phyloP scores from a whole-genome alignment of 805 yeast species.

The Candida chauliodis region DNA sequence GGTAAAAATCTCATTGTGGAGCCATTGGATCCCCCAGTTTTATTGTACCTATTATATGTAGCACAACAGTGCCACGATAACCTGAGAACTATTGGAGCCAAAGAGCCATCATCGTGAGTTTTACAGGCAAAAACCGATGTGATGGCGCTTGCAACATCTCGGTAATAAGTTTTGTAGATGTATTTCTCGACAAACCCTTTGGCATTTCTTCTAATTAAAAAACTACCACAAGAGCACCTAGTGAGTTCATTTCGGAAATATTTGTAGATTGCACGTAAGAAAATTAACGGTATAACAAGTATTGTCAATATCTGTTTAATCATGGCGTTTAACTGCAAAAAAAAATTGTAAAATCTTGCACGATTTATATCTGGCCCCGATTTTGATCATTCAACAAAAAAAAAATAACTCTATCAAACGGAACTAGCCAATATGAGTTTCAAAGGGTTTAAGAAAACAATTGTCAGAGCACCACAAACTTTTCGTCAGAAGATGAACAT shows the following conservation, averaged over 20 bases:
- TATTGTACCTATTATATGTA: slow-evolving; percentile 59
- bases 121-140: slow-evolving; percentile 25
- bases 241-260: not conserved
- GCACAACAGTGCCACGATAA: slow-evolving; percentile 87
- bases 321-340: slow-evolving; percentile 5
- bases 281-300: not conserved
- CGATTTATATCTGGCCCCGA: slow-evolving; percentile 1
- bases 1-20: slow-evolving; percentile 45
- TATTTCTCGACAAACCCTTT: slow-evolving; percentile 1
- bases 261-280: too few species aligned
- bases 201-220: slow-evolving; percentile 1
- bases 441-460: slow-evolving; percentile 79
- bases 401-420: slow-evolving; percentile 1
- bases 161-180: slow-evolving; percentile 2
- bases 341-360: slow-evolving; percentile 3
- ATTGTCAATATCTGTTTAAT: slow-evolving; percentile 2
- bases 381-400: slow-evolving; percentile 5
- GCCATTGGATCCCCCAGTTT: slow-evolving; percentile 65
- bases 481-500: slow-evolving; percentile 88
- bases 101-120: slow-evolving; percentile 61
- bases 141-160: slow-evolving; percentile 24
- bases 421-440: slow-evolving; percentile 59
- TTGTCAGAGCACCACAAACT: slow-evolving; percentile 86
- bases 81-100: slow-evolving; percentile 76
- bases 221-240: not conserved